Evolutionary conservation across 2,329 filamentous ascomycete genomes (phyloP).

Genomic region (Aspergillus jensenii): DNA sequence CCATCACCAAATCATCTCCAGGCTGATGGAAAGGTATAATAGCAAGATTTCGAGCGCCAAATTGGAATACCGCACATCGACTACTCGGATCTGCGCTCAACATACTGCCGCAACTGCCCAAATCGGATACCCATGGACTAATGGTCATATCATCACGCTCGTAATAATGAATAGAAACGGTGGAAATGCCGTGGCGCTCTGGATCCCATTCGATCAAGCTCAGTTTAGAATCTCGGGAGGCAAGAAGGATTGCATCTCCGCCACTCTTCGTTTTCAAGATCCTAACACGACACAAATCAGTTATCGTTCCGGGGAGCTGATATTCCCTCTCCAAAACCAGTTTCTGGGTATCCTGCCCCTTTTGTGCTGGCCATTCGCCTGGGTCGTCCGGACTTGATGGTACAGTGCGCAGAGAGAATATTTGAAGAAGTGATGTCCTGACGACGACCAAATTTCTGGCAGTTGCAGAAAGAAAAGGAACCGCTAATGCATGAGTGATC

Average conservation of each 20-base stretch:
- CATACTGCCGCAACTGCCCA: conserved; percentile 75
- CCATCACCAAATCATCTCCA: conserved; percentile 86
- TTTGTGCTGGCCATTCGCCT: conserved; percentile 43
- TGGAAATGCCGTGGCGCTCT: conserved; percentile 73
- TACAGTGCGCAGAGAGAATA: conserved; percentile 74
- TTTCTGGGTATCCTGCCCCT: conserved; percentile 70
- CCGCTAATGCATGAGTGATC: conserved; percentile 79
- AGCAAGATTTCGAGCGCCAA: conserved; percentile 82
- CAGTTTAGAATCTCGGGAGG: conserved; percentile 87
- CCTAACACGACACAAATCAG: conserved; percentile 76
- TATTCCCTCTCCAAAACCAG: conserved; percentile 85
- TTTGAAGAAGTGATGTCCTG: conserved; percentile 87
- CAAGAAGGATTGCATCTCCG: conserved; percentile 78
- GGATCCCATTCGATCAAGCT: conserved; percentile 94
- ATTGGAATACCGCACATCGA: conserved; percentile 91
- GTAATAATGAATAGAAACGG: conserved; percentile 96
- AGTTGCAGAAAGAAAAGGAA: conserved; percentile 74
- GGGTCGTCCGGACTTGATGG: conserved; percentile 44
- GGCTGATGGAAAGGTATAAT: conserved; percentile 88
- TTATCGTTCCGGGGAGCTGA: conserved; percentile 78
- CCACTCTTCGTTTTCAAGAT: conserved; percentile 71
- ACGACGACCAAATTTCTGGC: conserved; percentile 86
- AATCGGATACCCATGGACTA: conserved; percentile 75
- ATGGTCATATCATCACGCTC: conserved; percentile 87
- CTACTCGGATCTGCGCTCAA: conserved; percentile 87